Base-by-base conservation (phyloP, 805 yeast genomes). In the Sungouiozyma ichnusensis region DNA sequence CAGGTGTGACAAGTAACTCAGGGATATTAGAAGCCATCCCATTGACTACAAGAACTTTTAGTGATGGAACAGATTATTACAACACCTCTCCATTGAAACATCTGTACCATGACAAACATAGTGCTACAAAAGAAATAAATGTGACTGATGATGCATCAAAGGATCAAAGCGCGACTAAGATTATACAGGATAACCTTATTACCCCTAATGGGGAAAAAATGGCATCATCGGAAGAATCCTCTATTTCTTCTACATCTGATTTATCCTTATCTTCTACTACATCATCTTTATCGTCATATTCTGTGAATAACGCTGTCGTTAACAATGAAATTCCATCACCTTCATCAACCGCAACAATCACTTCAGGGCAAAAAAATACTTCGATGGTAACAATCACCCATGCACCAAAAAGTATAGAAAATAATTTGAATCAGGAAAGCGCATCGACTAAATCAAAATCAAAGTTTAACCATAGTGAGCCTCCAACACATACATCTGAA, bases 21-120 rank as follows among this genome's bases (percentile, higher is more conserved):
- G n/a, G 15, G n/a, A 20, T 15, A 33, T n/a, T 16, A 13, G 17
- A 38, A 32, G 15, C 16, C 8, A 17, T 16, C 13, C 11, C 31
- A 7, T n/a, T 11, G 13, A 17, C 38, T 11, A 36, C 55, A n/a
- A 51, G 65, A 40, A 54, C 50, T 24, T 61, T 61, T 33, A 53
- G 54, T 35, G 58, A 58, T n/a, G 50, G 57, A 36, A 61, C 64
- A 1, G 63, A 61, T 40, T 61, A 58, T 43, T 61, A 48, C 40
- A 59, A 61, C 37, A 50, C 58, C 1, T 59, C 64, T 8, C 65
- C 65, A 7, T 46, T 61, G 40, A 61, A 58, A 35, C 58, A 61
- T 43, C 39, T 56, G n/a, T 58, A 51, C 43, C 58, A 56, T 39
- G 50, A 55, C 38, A 48, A 27, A 24, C 43, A 35, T 4, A 15